Base-by-base conservation (phyloP, 2,329 filamentous ascomycete genomes). In the Amesomyces nigricolor region DNA sequence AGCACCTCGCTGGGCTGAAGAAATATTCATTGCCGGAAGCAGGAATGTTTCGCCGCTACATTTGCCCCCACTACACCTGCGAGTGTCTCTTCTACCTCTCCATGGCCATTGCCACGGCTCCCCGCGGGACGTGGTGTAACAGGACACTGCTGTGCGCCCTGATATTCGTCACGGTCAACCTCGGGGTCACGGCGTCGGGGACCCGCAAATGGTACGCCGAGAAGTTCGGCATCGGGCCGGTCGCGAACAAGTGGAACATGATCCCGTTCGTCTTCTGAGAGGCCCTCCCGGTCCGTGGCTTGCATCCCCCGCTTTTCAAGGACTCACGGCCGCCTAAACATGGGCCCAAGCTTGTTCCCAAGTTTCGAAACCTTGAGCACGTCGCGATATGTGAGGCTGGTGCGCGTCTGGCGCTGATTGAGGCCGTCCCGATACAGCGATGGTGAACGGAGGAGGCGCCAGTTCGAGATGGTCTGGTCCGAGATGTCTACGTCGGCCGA, bases 1-100 rank as follows among this genome's bases (percentile, higher is more conserved):
- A 73, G 53, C 78, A 91, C 64, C 78, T 94, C 17, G 82, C 85
- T 42, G 79, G 80, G 39, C 73, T 94, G 57, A 81, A 83, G 67
- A 92, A 91, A 67, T 97, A 99, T 71, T 88, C 87, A 10, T 77
- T 97, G 22, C 92, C 92, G 0, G 74, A 79, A 2, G 79, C 87
- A 57, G 85, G 86, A 2, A 72, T 87, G 55, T 99, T 97, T 70
- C 75, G 76, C 44, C 75, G 78, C 55, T 71, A 95, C 19, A 72
- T 96, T 39, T 95, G 88, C 64, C 91, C 94, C 16, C 94, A 99
- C 72, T 99, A 97, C 71, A 88, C 88, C 3, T 89, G 87, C 65
- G 94, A 97, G 73, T 91, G 89, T 67, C 68, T 87, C 40, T 82
- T 96, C 56, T 97, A 99, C 68, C 67, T 91, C 17, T 80, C 86